These are phyloP conservation scores for Gloeopeniophorella convolvens DNA, from an alignment of 768 basidiomycete genomes.

Conservation along the genomic window DNA sequence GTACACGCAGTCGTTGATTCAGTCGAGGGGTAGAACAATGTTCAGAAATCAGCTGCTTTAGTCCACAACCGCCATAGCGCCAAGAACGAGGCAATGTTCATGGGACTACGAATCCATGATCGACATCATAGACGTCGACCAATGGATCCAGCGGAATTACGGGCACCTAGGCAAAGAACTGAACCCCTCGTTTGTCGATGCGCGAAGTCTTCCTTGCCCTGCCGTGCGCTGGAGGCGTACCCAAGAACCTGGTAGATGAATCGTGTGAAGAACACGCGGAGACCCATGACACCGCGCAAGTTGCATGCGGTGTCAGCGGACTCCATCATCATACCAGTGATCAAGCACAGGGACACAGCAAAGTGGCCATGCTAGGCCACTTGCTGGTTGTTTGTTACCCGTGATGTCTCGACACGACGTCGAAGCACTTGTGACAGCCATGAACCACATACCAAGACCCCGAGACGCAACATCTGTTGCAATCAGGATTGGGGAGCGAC, in stretches of 20 bases:
- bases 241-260: slow-evolving; percentile 31
- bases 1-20: slow-evolving; percentile 37
- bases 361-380: slow-evolving; percentile 12
- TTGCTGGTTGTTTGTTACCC: slow-evolving; percentile 27
- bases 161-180: slow-evolving; percentile 21
- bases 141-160: slow-evolving; percentile 20
- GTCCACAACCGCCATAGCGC: slow-evolving; percentile 49
- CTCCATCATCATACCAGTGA: slow-evolving; percentile 20
- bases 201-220: slow-evolving; percentile 30
- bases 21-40: slow-evolving; percentile 33
- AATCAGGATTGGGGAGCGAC: slow-evolving; percentile 94
- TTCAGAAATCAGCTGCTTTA: slow-evolving; percentile 31
- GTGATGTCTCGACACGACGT: slow-evolving; percentile 27
- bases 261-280: slow-evolving; percentile 22
- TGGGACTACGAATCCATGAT: slow-evolving; percentile 36
- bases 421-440: slow-evolving; percentile 44
- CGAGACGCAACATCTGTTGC: slow-evolving; percentile 99
- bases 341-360: slow-evolving; percentile 17
- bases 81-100: slow-evolving; percentile 42
- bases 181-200: slow-evolving; percentile 27
- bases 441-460: slow-evolving; percentile 90
- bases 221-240: slow-evolving; percentile 31
- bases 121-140: slow-evolving; percentile 21
- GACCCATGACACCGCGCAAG: slow-evolving; percentile 17
- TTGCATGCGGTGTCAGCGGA: slow-evolving; percentile 12